Conservation (phyloP, 768 basidiomycete genomes). For the Kwoniella dendrophila region DNA sequence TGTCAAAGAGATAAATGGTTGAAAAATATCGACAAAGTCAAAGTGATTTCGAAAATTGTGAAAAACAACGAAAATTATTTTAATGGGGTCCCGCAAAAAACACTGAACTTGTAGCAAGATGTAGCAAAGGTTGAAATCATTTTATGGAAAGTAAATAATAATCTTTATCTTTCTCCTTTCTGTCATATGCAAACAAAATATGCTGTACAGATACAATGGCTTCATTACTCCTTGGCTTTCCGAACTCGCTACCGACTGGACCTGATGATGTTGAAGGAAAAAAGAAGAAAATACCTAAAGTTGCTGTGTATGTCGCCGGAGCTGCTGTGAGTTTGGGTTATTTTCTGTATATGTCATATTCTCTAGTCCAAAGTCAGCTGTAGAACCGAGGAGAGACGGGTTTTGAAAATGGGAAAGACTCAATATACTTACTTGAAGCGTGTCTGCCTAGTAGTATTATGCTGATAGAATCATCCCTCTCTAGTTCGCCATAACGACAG, state of each 20-base stretch:
- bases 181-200: background rate
- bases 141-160: background rate
- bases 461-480: background rate
- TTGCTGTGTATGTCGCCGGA: constrained; percentile 43
- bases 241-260: constrained; percentile 2
- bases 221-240: constrained; percentile 12
- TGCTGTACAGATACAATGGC: constrained; percentile 10
- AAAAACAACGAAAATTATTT: constrained; percentile 1
- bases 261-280: background rate
- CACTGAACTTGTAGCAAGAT: no score
- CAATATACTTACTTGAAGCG: no score
- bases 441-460: no score
- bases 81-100: constrained; percentile 13
- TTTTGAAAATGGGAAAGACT: no score
- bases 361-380: no score
- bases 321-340: constrained; percentile 34
- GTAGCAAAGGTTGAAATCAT: background rate
- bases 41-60: background rate
- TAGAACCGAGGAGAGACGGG: no score
- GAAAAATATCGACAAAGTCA: no score
- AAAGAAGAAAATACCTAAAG: constrained; percentile 40
- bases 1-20: constrained; percentile 2
- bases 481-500: constrained; percentile 40
- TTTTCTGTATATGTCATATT: background rate
- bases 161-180: background rate